phyloP scores from a whole-genome alignment of 371 early-diverging fungal species.

The Rhizopus delemar region DNA sequence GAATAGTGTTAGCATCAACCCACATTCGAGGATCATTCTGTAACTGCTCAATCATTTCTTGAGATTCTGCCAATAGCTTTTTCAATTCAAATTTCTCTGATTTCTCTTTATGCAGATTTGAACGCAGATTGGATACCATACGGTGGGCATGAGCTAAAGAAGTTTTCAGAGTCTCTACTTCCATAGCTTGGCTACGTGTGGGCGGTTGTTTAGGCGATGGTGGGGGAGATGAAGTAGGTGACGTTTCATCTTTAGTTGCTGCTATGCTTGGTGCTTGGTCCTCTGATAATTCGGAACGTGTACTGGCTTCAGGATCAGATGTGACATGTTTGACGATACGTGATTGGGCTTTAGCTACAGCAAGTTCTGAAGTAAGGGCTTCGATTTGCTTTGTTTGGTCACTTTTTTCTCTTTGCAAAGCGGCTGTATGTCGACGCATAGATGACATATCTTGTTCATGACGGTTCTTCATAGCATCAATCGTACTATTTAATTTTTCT shows the following conservation, averaged over 20 bases:
- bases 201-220: conserved; percentile 32
- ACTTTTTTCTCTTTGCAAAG: conserved; percentile 68
- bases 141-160: conserved; percentile 52
- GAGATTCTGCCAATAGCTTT: conserved; percentile 62
- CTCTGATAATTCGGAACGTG: conserved; percentile 12
- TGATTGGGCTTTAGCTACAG: conserved; percentile 47
- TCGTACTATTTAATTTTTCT: conserved; percentile 53
- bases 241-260: conserved; percentile 13
- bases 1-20: conserved; percentile 33
- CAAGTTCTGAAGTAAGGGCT: conserved; percentile 60
- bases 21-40: conserved; percentile 57
- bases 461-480: conserved; percentile 57
- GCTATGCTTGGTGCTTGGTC: conserved; percentile 29
- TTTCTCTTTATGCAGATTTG: conserved; percentile 49
- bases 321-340: conserved; percentile 35
- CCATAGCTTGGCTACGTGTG: conserved; percentile 36
- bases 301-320: conserved; percentile 13
- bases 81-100: conserved; percentile 64
- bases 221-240: conserved; percentile 22
- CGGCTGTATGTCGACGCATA: conserved; percentile 60
- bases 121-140: conserved; percentile 48
- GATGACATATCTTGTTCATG: conserved; percentile 69
- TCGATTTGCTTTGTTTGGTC: conserved; percentile 61
- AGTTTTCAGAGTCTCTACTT: conserved; percentile 48
- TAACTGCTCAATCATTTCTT: conserved; percentile 62